Evolutionary conservation across 164 flowering plant species (phyloP), one percentile per base, ranked within the genome.

Genomic region (Euptelea pleiosperma): DNA sequence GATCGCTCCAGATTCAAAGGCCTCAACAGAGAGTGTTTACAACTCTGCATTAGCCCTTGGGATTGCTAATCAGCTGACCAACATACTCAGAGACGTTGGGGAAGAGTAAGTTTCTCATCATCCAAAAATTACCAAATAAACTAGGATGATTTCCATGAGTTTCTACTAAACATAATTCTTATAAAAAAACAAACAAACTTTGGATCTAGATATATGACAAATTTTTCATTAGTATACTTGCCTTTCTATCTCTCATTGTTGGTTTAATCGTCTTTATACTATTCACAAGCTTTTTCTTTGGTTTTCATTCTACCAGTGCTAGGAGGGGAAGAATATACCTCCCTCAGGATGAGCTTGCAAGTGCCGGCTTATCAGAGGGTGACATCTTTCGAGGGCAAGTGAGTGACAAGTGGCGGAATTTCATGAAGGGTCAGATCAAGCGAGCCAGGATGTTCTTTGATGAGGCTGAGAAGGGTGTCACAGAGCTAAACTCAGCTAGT

Each of bases 51-150:
- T 91, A 76, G 86, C 89, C 1, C 67, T 91, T 35, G 97, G 92
- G 61, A 75, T 86, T 21, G 89, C 97, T 19, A 87, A 87, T 75
- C 95, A 90, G 80, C 79, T 90, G 11, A 87, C 93, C 48, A 87
- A 90, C 79, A 90, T 87, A 42, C 93, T 87, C 34, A 77, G 93
- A 67, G 95, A 90, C 72, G 95, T 90, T 52, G 94, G 97, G 56
- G 97, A 91, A 75, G 96, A 91, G 96, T 91, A 77, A 86, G 97
- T 70, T n/a, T n/a, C n/a, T n/a, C n/a, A n/a, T n/a, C n/a, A n/a
- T n/a, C n/a, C n/a, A n/a, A n/a, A n/a, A n/a, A n/a, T n/a, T n/a
- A n/a, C n/a, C n/a, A n/a, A n/a, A n/a, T n/a, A n/a, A n/a, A n/a
- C n/a, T n/a, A n/a, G n/a, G n/a, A n/a, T n/a, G n/a, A n/a, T n/a